These are phyloP conservation scores for Cucumis sativus DNA, from an alignment of 306 rosid genomes.

Conservation along the genomic window DNA sequence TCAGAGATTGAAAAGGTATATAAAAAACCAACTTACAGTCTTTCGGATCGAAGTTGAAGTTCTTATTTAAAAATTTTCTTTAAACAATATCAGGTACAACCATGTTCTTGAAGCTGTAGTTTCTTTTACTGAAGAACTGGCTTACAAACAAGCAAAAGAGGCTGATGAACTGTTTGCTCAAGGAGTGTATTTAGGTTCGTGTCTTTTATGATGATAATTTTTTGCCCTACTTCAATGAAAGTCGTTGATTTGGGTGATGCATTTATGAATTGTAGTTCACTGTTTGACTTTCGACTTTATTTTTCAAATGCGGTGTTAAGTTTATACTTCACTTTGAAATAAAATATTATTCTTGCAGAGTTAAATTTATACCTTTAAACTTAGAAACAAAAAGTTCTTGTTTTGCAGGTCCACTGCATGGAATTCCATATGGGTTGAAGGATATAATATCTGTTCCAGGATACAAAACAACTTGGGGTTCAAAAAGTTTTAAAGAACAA, in stretches of 20 bases:
- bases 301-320: background rate
- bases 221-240: background rate
- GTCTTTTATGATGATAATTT: background rate
- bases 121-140: slow-evolving; percentile 52
- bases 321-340: background rate
- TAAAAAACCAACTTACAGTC: background rate
- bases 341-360: background rate
- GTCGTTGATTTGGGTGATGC: background rate
- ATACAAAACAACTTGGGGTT: slow-evolving; percentile 74
- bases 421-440: slow-evolving; percentile 81
- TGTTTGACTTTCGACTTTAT: background rate
- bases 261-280: background rate
- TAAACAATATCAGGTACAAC: slow-evolving; percentile 34
- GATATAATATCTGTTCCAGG: slow-evolving; percentile 67
- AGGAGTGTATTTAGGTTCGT: slow-evolving; percentile 56
- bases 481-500: slow-evolving; percentile 57
- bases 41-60: background rate
- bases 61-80: background rate
- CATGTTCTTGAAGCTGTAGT: slow-evolving; percentile 55
- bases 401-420: slow-evolving; percentile 60
- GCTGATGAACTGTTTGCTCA: slow-evolving; percentile 50
- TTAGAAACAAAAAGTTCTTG: background rate
- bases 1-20: slow-evolving; percentile 53
- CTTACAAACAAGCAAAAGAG: slow-evolving; percentile 51
- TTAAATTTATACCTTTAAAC: background rate